Percentiles rank a stretch among this genome's conserved stretches.
Conservation (phyloP, 768 basidiomycete genomes). For the Hirschioporus abietinus region DNA sequence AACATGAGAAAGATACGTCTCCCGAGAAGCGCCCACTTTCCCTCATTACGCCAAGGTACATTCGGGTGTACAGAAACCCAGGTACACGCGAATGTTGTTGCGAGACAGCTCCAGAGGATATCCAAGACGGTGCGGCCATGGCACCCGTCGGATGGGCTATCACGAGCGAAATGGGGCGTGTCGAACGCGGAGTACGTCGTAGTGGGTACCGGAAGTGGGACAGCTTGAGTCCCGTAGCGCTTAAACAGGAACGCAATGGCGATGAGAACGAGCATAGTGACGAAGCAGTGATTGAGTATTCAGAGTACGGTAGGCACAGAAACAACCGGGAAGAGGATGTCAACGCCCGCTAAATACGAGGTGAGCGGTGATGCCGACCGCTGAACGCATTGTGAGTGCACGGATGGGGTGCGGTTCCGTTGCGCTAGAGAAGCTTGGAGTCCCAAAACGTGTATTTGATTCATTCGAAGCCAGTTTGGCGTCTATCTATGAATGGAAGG, state of each 20-base stretch:
- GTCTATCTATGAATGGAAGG: too few species aligned
- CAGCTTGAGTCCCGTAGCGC: not conserved
- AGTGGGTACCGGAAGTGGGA: not conserved
- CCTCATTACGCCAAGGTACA: constrained; percentile 19
- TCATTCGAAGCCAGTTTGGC: too few species aligned
- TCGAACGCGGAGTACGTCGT: not conserved
- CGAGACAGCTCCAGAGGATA: constrained; percentile 24
- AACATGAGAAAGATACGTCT: constrained; percentile 20
- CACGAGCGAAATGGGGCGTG: not conserved
- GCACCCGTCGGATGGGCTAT: constrained; percentile 1
- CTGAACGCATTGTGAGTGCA: too few species aligned
- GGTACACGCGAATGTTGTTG: constrained; percentile 24
- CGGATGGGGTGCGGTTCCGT: too few species aligned
- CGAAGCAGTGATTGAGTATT: too few species aligned
- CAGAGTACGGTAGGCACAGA: too few species aligned
- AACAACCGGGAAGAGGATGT: too few species aligned
- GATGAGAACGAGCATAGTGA: not conserved
- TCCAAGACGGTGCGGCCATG: not conserved
- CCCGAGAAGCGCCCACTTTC: not conserved
- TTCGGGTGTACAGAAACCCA: constrained; percentile 28
- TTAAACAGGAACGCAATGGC: not conserved
- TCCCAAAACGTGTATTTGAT: too few species aligned
- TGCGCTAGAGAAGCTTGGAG: too few species aligned
- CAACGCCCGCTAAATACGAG: too few species aligned
- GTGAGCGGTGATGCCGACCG: too few species aligned